These are phyloP conservation scores for Trichodelitschia bisporula DNA, from an alignment of 495 filamentous ascomycete genomes.

Conservation along the genomic window DNA sequence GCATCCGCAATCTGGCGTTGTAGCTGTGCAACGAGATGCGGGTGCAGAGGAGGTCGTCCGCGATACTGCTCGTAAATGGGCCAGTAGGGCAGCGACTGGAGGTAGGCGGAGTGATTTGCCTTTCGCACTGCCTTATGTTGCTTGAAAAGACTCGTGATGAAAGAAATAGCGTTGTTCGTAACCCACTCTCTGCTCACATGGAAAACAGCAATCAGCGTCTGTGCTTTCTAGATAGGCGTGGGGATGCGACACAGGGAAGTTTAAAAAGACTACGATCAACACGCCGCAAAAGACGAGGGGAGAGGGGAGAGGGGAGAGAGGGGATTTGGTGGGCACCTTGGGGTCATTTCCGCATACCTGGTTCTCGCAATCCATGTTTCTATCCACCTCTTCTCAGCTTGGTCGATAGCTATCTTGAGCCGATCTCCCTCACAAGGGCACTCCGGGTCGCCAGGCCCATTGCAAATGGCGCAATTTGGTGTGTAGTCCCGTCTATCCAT, in stretches of 20 bases:
- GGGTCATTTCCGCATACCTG: neutral
- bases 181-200: no score
- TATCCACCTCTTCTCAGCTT: constrained; percentile 40
- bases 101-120: constrained; percentile 25
- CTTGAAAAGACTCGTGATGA: constrained; percentile 19
- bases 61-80: constrained; percentile 23
- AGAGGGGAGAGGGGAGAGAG: constrained; percentile 2
- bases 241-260: neutral
- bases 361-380: constrained; percentile 28
- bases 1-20: constrained; percentile 26
- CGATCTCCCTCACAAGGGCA: constrained; percentile 49
- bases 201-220: constrained; percentile 1
- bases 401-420: constrained; percentile 36
- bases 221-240: neutral
- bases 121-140: constrained; percentile 34
- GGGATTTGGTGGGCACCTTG: neutral
- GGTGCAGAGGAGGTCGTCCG: constrained; percentile 14
- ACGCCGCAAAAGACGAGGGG: no score
- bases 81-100: constrained; percentile 31
- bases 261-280: constrained; percentile 3
- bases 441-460: constrained; percentile 25
- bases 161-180: no score
- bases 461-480: constrained; percentile 48
- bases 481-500: neutral
- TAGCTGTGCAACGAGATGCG: constrained; percentile 7